Percentiles rank a stretch among this genome's conserved stretches.
phyloP scores from a whole-genome alignment of 1,284 basidiomycete species.

The Tylopilus sp. region DNA sequence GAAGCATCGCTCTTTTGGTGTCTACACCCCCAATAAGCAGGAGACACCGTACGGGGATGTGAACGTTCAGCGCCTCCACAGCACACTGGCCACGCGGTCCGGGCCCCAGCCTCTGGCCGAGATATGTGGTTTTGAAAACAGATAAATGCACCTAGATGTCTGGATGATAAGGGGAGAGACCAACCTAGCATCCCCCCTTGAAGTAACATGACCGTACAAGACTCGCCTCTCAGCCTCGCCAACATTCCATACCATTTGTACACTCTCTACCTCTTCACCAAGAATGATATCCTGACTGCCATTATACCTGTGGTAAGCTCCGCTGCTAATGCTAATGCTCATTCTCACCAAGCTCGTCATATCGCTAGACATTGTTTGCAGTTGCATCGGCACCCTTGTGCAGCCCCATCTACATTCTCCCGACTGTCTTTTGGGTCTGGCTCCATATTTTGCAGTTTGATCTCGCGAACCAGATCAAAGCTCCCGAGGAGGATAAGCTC shows the following conservation, averaged over 20 bases:
- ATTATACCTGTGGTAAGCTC: conserved; percentile 52
- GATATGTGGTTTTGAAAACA: background rate
- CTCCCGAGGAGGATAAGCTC: conserved; percentile 50
- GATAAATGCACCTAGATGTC: too few relatives aligned
- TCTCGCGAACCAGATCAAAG: conserved; percentile 55
- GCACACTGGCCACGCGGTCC: too few relatives aligned
- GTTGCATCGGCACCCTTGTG: conserved; percentile 45
- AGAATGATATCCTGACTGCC: conserved; percentile 52
- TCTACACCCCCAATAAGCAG: too few relatives aligned
- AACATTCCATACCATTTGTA: conserved; percentile 35
- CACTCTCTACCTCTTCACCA: conserved; percentile 55
- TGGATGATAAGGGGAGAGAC: too few relatives aligned
- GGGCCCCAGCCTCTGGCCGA: too few relatives aligned
- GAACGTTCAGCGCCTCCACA: too few relatives aligned
- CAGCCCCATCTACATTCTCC: conserved; percentile 30
- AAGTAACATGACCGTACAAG: conserved; percentile 22
- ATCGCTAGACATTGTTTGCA: conserved; percentile 51
- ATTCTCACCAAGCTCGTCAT: conserved; percentile 13
- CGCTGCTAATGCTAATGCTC: background rate
- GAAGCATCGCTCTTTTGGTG: too few relatives aligned
- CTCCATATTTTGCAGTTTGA: conserved; percentile 54
- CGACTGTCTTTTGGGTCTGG: conserved; percentile 54
- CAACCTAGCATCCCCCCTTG: too few relatives aligned
- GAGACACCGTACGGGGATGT: too few relatives aligned
- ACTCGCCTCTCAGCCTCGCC: conserved; percentile 13